Conservation (phyloP, 2,329 filamentous ascomycete genomes). For the Ascochyta viciae-villosae region DNA sequence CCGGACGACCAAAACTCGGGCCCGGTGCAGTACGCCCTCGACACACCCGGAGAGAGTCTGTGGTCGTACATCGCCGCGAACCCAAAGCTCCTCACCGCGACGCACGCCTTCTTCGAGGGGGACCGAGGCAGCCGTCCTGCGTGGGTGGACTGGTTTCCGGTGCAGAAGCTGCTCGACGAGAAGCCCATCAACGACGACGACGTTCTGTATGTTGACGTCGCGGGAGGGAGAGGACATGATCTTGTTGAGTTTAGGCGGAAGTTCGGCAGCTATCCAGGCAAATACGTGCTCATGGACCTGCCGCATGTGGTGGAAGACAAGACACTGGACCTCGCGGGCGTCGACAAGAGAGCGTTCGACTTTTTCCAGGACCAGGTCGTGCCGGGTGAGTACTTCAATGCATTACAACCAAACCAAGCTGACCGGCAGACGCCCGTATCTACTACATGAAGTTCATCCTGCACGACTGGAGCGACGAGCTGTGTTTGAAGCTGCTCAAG, state of each 20-base stretch:
- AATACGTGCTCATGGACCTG: conserved; percentile 4
- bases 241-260: conserved; percentile 7
- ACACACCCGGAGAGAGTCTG: not conserved
- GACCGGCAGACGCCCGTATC: conserved; percentile 7
- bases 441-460: conserved; percentile 25
- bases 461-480: conserved; percentile 18
- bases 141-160: conserved; percentile 13
- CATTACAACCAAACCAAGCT: not conserved
- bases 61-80: not conserved
- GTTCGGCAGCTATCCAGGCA: conserved; percentile 1
- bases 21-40: conserved; percentile 25
- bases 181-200: not conserved
- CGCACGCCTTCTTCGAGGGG: conserved; percentile 13
- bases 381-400: not conserved
- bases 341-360: conserved; percentile 15
- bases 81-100: conserved; percentile 4
- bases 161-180: conserved; percentile 8
- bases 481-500: conserved; percentile 17
- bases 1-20: conserved; percentile 30
- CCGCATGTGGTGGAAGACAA: conserved; percentile 1
- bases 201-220: conserved; percentile 21
- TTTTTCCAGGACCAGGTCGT: conserved; percentile 32
- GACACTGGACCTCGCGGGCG: conserved; percentile 4
- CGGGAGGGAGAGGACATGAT: conserved; percentile 19
- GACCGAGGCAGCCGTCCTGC: conserved; percentile 3